Evolutionary conservation across 116 monocot genomes (phyloP).

Genomic region (Thalassia testudinum): DNA sequence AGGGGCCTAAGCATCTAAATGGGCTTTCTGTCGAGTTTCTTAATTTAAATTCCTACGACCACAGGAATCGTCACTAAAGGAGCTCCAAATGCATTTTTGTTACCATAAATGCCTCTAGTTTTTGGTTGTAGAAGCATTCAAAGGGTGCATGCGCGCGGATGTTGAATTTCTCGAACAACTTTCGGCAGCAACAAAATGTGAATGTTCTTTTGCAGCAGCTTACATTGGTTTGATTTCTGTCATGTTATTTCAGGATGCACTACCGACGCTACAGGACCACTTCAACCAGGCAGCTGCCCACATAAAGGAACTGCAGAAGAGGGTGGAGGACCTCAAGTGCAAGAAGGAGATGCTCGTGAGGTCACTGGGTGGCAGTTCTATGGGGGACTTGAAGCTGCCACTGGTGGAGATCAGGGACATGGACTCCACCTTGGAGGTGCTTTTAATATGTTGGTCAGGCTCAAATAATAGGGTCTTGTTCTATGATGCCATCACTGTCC

Average conservation of each 20-base stretch:
- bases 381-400: slow-evolving; percentile 5
- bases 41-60: no score
- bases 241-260: slow-evolving; percentile 13
- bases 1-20: no score
- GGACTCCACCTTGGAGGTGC: slow-evolving; percentile 29
- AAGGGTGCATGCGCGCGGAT: no score
- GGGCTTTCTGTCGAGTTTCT: no score
- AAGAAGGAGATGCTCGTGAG: slow-evolving; percentile 3
- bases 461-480: slow-evolving; percentile 6
- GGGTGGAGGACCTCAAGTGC: slow-evolving; percentile 22
- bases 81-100: no score
- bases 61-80: no score
- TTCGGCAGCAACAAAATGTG: no score
- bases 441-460: slow-evolving; percentile 19
- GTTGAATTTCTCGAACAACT: no score
- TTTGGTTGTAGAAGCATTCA: no score
- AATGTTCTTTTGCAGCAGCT: no score
- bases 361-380: neutral
- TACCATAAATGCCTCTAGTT: no score
- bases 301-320: slow-evolving; percentile 23
- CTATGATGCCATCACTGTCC: slow-evolving; percentile 15
- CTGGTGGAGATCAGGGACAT: slow-evolving; percentile 34
- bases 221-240: no score
- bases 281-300: slow-evolving; percentile 30
- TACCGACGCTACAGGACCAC: slow-evolving; percentile 23